Conservation (phyloP, 176 grass and related monocot genomes). For the Hyparrhenia diplandra region DNA sequence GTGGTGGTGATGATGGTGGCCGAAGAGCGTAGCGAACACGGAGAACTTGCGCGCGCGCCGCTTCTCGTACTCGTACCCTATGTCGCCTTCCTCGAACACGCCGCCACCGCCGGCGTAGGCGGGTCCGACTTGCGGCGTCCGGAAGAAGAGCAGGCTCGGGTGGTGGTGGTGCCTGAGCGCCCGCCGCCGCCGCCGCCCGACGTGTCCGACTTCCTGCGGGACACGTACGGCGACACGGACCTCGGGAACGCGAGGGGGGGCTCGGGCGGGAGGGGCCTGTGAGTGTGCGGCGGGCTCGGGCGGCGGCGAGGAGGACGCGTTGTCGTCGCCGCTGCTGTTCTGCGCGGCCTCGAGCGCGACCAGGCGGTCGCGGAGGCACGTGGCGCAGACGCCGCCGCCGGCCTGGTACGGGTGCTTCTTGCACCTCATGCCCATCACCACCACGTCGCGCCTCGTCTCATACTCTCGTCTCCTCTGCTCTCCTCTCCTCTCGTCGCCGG, state of each 20-base stretch:
- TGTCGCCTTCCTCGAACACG: slow-evolving; percentile 40
- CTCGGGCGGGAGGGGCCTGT: neutral
- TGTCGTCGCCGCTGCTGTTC: slow-evolving; percentile 47
- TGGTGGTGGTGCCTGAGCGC: slow-evolving; percentile 28
- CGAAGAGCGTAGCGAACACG: slow-evolving; percentile 59
- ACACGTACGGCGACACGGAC: slow-evolving; percentile 68
- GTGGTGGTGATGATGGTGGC: slow-evolving; percentile 9
- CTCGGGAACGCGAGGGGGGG: slow-evolving; percentile 41
- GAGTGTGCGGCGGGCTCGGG: neutral
- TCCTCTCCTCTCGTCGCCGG: neutral
- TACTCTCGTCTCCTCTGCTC: neutral
- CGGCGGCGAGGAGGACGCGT: neutral
- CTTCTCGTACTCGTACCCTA: slow-evolving; percentile 31
- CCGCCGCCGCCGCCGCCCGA: neutral
- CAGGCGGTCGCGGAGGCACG: slow-evolving; percentile 90
- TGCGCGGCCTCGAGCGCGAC: slow-evolving; percentile 56
- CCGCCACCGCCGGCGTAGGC: slow-evolving; percentile 16
- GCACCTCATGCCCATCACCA: slow-evolving; percentile 77
- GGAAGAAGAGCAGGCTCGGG: slow-evolving; percentile 67
- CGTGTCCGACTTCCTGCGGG: slow-evolving; percentile 53
- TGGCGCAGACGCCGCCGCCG: slow-evolving; percentile 79
- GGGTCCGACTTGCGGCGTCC: slow-evolving; percentile 81
- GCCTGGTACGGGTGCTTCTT: slow-evolving; percentile 64
- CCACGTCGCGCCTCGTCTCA: neutral
- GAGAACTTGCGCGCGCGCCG: slow-evolving; percentile 54